Evolutionary conservation across 352 stramenopile species (phyloP).

Genomic region (Pythium phragmitis): DNA sequence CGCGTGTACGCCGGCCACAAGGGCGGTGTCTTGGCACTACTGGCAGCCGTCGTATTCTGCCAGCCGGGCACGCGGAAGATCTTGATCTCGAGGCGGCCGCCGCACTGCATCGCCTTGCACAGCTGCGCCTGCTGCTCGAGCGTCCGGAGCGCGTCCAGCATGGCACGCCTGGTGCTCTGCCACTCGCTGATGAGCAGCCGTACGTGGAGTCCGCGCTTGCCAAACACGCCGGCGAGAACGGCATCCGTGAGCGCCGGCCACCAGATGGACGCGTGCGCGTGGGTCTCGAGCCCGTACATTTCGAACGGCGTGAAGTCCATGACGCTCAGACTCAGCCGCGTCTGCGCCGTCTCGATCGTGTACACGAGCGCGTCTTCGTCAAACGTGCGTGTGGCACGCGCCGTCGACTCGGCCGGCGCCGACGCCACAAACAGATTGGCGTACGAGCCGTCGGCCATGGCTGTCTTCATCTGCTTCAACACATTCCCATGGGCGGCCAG

Average conservation of each 20-base stretch:
- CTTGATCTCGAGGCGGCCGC: constrained; percentile 62
- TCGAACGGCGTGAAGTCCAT: constrained; percentile 83
- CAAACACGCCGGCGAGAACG: constrained; percentile 54
- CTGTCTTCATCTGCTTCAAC: constrained; percentile 44
- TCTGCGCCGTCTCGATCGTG: constrained; percentile 58
- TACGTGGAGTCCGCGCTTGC: constrained; percentile 46
- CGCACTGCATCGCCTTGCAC: constrained; percentile 46
- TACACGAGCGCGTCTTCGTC: constrained; percentile 76
- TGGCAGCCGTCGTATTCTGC: constrained; percentile 53
- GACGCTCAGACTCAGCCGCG: constrained; percentile 65
- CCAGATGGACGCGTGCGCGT: constrained; percentile 50
- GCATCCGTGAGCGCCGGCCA: constrained; percentile 70
- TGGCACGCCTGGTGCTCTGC: constrained; percentile 60
- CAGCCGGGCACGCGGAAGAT: constrained; percentile 76
- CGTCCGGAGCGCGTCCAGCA: constrained; percentile 47
- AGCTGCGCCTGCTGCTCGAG: constrained; percentile 49
- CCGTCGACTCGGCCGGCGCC: constrained; percentile 61
- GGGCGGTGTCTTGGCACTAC: constrained; percentile 13
- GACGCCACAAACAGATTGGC: constrained; percentile 59
- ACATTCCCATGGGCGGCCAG: constrained; percentile 51
- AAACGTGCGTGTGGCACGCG: constrained; percentile 45
- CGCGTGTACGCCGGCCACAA: constrained; percentile 68
- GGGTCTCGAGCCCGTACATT: constrained; percentile 46
- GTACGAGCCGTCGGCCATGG: constrained; percentile 19
- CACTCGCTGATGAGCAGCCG: constrained; percentile 78